Conservation (phyloP, 768 basidiomycete genomes). For the Tricholoma flavovirens region DNA sequence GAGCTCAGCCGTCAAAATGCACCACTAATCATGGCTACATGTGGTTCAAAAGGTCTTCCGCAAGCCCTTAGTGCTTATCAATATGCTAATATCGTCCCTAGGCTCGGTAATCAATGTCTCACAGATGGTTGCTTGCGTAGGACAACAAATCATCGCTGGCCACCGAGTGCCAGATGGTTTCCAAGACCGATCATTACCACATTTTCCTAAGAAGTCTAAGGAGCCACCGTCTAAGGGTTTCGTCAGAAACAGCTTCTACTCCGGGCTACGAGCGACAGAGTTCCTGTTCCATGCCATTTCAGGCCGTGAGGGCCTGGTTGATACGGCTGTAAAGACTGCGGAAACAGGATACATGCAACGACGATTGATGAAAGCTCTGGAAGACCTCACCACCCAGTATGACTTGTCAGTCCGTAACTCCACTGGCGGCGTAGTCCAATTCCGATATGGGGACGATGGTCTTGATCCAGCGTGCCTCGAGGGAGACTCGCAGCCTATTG, state of each 20-base stretch:
- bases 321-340: slow-evolving; percentile 99
- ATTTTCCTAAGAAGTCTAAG: slow-evolving; percentile 95
- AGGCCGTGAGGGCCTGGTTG: slow-evolving; percentile 96
- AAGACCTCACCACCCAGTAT: slow-evolving; percentile 95
- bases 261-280: slow-evolving; percentile 87
- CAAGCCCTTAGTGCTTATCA: background rate
- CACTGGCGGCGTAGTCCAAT: slow-evolving; percentile 92
- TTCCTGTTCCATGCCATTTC: slow-evolving; percentile 99
- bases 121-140: slow-evolving; percentile 99
- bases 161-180: slow-evolving; percentile 98
- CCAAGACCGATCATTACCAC: slow-evolving; percentile 97
- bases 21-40: slow-evolving; percentile 97
- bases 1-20: slow-evolving; percentile 98
- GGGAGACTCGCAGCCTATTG: slow-evolving; percentile 91
- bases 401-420: slow-evolving; percentile 95
- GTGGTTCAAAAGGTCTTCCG: slow-evolving; percentile 87
- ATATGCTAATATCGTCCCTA: slow-evolving; percentile 7
- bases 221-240: slow-evolving; percentile 98
- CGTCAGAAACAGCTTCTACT: slow-evolving; percentile 95
- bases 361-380: slow-evolving; percentile 97
- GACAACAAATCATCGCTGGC: slow-evolving; percentile 97
- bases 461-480: slow-evolving; percentile 95
- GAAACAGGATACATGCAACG: slow-evolving; percentile 99
- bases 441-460: slow-evolving; percentile 94
- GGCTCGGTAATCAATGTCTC: slow-evolving; percentile 99